Base-by-base conservation (phyloP, 2,329 filamentous ascomycete genomes). In the Botrytis paeoniae region DNA sequence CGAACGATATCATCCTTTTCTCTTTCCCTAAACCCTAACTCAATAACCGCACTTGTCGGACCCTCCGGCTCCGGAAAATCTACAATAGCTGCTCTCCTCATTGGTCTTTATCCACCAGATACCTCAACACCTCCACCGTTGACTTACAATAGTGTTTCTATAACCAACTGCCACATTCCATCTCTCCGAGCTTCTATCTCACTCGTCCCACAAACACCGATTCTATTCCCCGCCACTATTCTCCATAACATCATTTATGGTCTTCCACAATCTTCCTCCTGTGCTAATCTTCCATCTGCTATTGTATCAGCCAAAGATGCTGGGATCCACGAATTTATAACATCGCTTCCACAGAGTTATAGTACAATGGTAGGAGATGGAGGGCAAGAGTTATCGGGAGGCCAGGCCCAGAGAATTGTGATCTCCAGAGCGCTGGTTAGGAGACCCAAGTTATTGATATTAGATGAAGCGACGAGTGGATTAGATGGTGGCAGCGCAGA, bases 1-100 rank as follows among this genome's bases (percentile, higher is more conserved):
- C 79, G 80, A 0, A 88, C 93, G 0, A 84, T 98, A 2, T 84
- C 85, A 16, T 84, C 88, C 35, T 81, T 97, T n/a, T 89, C 85
- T n/a, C 83, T 97, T 12, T 83, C 82, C 0, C 88, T 98, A 69
- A 80, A 85, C 1, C 81, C 86, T 0, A 89, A 91, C 35, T 89
- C 87, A 6, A 92, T 89, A 76, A 91, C 91, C 0, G 94, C 93
- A 3, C 89, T 98, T 32, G 94, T 97, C 3, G 95, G 95, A 1
- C 84, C 88, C 0, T 97, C 94, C 0, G 95, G 96, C 0, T 93
- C 92, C n/a, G 95, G 96, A 1, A 98, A 99, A 83, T 95, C 92
- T 22, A 98, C 95, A 0, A 86, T 98, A 51, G 87, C 92, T 0
- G 88, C 92, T 0, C 83, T 98, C 0, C 84, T 98, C 0, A 83